Evolutionary conservation across 805 yeast species (phyloP).

Genomic region (Lipomyces starkeyi): DNA sequence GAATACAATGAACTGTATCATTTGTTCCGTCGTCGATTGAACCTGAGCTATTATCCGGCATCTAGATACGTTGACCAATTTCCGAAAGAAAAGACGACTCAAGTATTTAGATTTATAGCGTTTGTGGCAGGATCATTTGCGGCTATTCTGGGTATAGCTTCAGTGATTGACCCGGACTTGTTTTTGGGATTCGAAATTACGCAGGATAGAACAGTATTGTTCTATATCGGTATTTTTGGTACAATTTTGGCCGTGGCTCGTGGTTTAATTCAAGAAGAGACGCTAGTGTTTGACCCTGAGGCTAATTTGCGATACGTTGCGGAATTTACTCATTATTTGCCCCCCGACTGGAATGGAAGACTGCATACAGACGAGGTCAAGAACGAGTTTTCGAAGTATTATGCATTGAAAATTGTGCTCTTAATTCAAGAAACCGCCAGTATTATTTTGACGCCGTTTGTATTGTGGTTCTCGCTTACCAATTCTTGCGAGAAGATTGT

Average conservation of each 20-base stretch:
- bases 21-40: constrained; percentile 78
- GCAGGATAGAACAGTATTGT: constrained; percentile 77
- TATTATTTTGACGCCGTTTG: constrained; percentile 81
- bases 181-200: constrained; percentile 89
- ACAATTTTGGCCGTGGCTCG: constrained; percentile 85
- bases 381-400: constrained; percentile 77
- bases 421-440: constrained; percentile 81
- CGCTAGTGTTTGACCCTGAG: constrained; percentile 89
- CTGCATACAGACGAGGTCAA: constrained; percentile 85
- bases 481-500: constrained; percentile 73
- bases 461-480: constrained; percentile 85
- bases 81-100: constrained; percentile 75
- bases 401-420: constrained; percentile 72
- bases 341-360: constrained; percentile 82
- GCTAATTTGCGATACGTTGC: constrained; percentile 79
- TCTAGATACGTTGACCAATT: constrained; percentile 85
- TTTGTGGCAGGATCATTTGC: constrained; percentile 88
- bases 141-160: constrained; percentile 79
- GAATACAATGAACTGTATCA: constrained; percentile 95
- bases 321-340: constrained; percentile 88
- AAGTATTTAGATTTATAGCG: constrained; percentile 59
- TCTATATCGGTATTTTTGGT: constrained; percentile 88
- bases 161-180: constrained; percentile 85
- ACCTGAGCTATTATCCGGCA: constrained; percentile 78
- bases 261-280: constrained; percentile 67